A percentile compares a stretch with the other conserved stretches of the same genome.
Conservation (phyloP, 176 grass and related monocot genomes). For the Musa acuminata region DNA sequence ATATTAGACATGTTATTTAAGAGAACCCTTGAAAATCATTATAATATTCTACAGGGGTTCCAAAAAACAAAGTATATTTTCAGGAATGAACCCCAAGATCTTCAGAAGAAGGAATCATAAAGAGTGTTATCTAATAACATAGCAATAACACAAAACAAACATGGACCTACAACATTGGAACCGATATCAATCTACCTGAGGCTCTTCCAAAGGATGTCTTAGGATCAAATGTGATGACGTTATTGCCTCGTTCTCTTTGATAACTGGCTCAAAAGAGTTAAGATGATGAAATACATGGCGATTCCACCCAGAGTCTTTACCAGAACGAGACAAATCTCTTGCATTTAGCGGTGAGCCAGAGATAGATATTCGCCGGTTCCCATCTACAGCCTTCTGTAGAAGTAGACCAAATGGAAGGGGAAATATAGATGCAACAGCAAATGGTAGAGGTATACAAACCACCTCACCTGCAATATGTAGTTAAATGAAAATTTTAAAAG, state of each 20-base stretch:
- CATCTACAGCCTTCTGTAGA: slow-evolving; percentile 73
- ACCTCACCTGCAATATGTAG: slow-evolving; percentile 56
- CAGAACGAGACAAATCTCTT: slow-evolving; percentile 59
- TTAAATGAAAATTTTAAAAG: neutral
- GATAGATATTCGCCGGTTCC: slow-evolving; percentile 47
- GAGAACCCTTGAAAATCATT: neutral
- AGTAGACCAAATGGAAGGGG: slow-evolving; percentile 74
- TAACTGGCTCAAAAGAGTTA: slow-evolving; percentile 32
- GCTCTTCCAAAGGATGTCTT: slow-evolving; percentile 88
- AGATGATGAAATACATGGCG: slow-evolving; percentile 32
- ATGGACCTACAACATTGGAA: neutral
- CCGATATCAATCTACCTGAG: slow-evolving; percentile 47
- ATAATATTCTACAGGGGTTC: neutral
- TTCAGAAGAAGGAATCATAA: neutral
- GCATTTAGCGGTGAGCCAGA: slow-evolving; percentile 50
- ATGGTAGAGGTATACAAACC: slow-evolving; percentile 59
- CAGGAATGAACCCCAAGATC: neutral
- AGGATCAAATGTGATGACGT: slow-evolving; percentile 71
- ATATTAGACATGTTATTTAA: too few relatives aligned
- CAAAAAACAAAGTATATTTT: neutral
- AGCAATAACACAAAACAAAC: neutral
- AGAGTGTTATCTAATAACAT: neutral
- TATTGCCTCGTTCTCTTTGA: slow-evolving; percentile 46
- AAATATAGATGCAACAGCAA: slow-evolving; percentile 79
- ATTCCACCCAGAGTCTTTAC: slow-evolving; percentile 63